phyloP scores from a whole-genome alignment of 176 grass and related monocot species.

The Oryza officinalis region DNA sequence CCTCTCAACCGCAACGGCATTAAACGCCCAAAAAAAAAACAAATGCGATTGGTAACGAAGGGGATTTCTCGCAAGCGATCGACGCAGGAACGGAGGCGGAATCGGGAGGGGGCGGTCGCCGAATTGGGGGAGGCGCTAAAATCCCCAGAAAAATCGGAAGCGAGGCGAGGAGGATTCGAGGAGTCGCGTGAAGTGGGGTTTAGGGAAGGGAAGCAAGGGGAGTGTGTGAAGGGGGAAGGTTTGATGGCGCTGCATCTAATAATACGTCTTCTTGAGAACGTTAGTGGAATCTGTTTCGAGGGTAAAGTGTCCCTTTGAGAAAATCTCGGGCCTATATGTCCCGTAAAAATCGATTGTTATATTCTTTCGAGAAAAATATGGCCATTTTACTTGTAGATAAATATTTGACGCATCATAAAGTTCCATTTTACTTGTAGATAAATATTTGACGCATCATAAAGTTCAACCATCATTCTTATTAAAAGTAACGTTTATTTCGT shows the following conservation, averaged over 20 bases:
- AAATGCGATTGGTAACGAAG: neutral
- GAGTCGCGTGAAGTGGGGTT: neutral
- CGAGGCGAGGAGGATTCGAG: neutral
- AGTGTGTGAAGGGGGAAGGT: too few species aligned
- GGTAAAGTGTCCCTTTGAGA: too few species aligned
- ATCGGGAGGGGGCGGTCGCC: neutral
- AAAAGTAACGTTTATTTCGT: too few species aligned
- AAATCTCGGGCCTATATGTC: too few species aligned
- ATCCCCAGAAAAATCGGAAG: neutral
- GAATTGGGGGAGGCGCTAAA: constrained; percentile 16
- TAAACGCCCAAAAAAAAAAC: neutral
- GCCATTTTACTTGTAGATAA: too few species aligned
- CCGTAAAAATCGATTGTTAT: too few species aligned
- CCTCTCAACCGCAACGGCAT: neutral
- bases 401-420: too few species aligned
- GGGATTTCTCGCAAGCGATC: neutral
- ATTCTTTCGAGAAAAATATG: too few species aligned
- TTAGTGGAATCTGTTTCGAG: neutral
- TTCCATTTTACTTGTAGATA: too few species aligned
- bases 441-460: too few species aligned
- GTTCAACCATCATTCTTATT: too few species aligned
- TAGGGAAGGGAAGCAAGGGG: neutral
- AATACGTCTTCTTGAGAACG: neutral
- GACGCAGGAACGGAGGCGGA: neutral
- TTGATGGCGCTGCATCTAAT: neutral